Evolutionary conservation across 2,329 filamentous ascomycete species (phyloP).

Genomic region (Fusarium sp.): DNA sequence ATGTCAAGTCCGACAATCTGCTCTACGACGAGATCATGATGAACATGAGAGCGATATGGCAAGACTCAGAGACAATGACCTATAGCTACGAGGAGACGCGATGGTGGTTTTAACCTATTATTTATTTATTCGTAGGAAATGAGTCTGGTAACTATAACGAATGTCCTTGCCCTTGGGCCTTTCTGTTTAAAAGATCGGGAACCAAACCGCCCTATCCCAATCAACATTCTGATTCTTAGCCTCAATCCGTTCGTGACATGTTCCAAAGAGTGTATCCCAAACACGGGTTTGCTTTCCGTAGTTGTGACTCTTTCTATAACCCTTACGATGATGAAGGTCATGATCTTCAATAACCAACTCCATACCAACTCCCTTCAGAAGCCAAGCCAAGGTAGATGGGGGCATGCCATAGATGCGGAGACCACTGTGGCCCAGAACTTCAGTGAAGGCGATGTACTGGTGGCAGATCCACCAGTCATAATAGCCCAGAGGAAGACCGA

Average conservation of each 20-base stretch:
- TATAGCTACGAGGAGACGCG: accelerated
- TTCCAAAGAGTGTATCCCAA: conserved; percentile 24
- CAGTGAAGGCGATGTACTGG: conserved; percentile 29
- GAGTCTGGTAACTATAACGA: background rate
- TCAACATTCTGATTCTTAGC: conserved; percentile 4
- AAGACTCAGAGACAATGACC: background rate
- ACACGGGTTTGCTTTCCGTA: conserved; percentile 25
- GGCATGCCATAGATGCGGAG: conserved; percentile 20
- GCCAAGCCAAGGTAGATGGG: conserved; percentile 13
- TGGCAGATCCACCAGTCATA: conserved; percentile 33
- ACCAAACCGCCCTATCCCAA: conserved; percentile 1
- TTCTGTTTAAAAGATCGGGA: background rate
- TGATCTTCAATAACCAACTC: conserved; percentile 27
- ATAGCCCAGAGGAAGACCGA: conserved; percentile 17
- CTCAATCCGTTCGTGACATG: conserved; percentile 20
- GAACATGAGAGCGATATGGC: accelerated
- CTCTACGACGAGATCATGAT: background rate
- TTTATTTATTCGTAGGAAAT: background rate
- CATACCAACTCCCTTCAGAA: background rate
- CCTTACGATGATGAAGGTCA: conserved; percentile 25
- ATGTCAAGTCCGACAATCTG: background rate
- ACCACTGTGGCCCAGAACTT: conserved; percentile 23
- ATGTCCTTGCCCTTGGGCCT: accelerated
- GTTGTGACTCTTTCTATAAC: conserved; percentile 28
- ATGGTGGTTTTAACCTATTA: accelerated